Evolutionary conservation across 371 early-diverging fungal species (phyloP).

Genomic region (Batkoa obscura): DNA sequence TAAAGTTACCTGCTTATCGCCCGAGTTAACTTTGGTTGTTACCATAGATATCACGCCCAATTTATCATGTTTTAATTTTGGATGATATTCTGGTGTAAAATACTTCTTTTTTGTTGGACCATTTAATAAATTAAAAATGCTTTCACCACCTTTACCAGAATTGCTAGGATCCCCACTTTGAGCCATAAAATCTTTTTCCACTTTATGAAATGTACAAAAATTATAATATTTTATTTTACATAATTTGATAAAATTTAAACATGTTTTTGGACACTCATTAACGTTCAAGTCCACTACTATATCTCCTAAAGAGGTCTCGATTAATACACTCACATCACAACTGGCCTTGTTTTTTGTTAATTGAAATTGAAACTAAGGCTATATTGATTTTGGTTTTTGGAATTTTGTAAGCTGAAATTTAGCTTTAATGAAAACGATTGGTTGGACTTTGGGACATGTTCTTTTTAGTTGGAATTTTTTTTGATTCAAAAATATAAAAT

Average conservation of each 20-base stretch:
- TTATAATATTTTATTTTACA: slow-evolving; percentile 92
- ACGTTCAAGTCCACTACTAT: slow-evolving; percentile 81
- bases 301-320: slow-evolving; percentile 87
- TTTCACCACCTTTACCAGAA: slow-evolving; percentile 62
- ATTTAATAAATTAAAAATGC: slow-evolving; percentile 36
- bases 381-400: no score
- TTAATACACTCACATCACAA: slow-evolving; percentile 33
- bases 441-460: no score
- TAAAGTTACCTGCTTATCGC: slow-evolving; percentile 16
- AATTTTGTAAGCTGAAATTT: no score
- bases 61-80: slow-evolving; percentile 63
- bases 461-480: no score
- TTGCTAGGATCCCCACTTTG: slow-evolving; percentile 79
- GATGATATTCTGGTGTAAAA: slow-evolving; percentile 69
- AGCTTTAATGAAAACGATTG: no score
- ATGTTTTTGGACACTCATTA: slow-evolving; percentile 50
- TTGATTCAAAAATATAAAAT: no score
- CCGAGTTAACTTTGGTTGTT: slow-evolving; percentile 18
- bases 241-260: slow-evolving; percentile 78
- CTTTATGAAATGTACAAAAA: slow-evolving; percentile 63
- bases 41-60: slow-evolving; percentile 80
- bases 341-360: no score
- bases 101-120: slow-evolving; percentile 21
- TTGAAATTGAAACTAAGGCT: no score
- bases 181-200: slow-evolving; percentile 75